These are phyloP conservation scores for Kazachstania sp. DNA, from an alignment of 1,139 yeast species.

Conservation along the genomic window DNA sequence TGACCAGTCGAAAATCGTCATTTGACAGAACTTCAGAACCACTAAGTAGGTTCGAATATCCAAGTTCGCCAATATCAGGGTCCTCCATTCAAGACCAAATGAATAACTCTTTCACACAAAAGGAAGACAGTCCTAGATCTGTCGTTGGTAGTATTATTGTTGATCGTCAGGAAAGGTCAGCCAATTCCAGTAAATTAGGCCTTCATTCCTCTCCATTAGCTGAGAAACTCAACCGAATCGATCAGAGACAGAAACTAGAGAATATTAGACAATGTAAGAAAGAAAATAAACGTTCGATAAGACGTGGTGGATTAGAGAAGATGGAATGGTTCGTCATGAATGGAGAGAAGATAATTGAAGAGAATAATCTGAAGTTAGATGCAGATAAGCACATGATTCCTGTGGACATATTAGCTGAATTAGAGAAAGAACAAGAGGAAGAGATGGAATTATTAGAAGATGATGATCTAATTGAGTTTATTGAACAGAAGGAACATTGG, in stretches of 20 bases:
- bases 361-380: slow-evolving; percentile 11
- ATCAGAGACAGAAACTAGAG: slow-evolving; percentile 5
- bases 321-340: slow-evolving; percentile 24
- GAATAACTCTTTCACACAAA: background rate
- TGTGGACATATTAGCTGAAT: slow-evolving; percentile 13
- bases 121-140: background rate
- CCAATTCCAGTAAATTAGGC: background rate
- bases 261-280: slow-evolving; percentile 6
- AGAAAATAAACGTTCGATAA: slow-evolving; percentile 8
- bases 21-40: background rate
- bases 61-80: background rate
- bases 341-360: slow-evolving; percentile 15
- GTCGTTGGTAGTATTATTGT: slow-evolving; percentile 5
- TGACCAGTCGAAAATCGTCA: background rate
- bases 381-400: slow-evolving; percentile 19
- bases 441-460: slow-evolving; percentile 15
- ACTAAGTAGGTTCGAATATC: background rate
- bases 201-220: slow-evolving; percentile 6
- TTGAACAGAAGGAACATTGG: slow-evolving; percentile 17
- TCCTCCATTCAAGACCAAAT: background rate
- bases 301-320: slow-evolving; percentile 20
- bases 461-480: slow-evolving; percentile 18
- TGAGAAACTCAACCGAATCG: background rate
- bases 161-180: slow-evolving; percentile 1
- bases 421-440: slow-evolving; percentile 14